Conservation (phyloP, 441 rosid genomes). For the Populus hybrid region DNA sequence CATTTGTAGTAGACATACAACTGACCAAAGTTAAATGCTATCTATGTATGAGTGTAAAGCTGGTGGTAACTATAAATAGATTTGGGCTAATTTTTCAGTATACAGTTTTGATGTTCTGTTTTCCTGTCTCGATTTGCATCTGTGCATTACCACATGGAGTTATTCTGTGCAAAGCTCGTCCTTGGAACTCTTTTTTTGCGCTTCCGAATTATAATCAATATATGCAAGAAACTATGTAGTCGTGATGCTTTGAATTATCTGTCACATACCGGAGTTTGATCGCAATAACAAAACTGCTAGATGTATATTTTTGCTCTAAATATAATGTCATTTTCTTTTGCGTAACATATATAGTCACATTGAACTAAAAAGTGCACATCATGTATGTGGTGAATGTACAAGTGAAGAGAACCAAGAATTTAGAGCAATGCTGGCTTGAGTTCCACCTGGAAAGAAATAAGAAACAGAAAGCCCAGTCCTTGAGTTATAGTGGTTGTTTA, state of each 20-base stretch:
- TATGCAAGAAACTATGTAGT: background rate
- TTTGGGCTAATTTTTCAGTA: constrained; percentile 17
- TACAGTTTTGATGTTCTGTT: constrained; percentile 9
- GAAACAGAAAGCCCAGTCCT: background rate
- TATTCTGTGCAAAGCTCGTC: background rate
- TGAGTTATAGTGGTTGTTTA: background rate
- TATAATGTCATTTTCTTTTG: background rate
- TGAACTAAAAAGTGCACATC: background rate
- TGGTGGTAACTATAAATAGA: background rate
- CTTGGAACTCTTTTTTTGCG: background rate
- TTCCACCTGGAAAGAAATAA: background rate
- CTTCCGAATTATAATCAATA: background rate
- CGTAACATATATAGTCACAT: background rate
- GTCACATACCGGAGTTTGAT: background rate
- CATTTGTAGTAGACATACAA: background rate
- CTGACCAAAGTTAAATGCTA: constrained; percentile 16
- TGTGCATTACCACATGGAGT: background rate
- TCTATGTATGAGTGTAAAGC: constrained; percentile 15
- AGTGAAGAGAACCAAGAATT: background rate
- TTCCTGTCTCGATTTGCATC: background rate
- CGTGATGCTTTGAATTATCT: background rate
- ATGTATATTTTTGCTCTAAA: background rate
- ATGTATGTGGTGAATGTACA: background rate
- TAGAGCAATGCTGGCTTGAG: background rate
- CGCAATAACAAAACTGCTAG: background rate